Evolutionary conservation across 2,329 filamentous ascomycete genomes (phyloP), one percentile per base, ranked within the genome.

Genomic region (Hypoxylon sp.): DNA sequence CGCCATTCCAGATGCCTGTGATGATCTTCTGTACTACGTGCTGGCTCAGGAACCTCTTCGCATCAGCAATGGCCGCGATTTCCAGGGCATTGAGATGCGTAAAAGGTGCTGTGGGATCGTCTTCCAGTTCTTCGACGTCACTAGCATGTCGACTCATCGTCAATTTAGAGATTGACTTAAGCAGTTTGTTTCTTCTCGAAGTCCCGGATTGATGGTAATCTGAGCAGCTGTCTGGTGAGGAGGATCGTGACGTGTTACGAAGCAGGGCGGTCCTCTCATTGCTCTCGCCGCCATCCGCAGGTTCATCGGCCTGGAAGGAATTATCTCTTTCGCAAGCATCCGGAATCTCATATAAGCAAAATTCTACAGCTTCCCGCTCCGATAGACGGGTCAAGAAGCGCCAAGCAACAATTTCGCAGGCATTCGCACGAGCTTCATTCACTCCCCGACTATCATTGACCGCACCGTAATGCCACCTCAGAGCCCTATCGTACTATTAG

Each of bases 321-420:
- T 73, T 61, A 6, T 69, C 70, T 12, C 63, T 67, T 4, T 74
- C 66, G 19, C 76, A 74, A 7, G 73, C 70, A 55, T 81, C 81
- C 1, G 90, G 89, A 46, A 94, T 86, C 76, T 94, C 91, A 70
- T 90, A 90, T 32, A 94, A 85, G 59, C 92, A 90, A 72, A 85
- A 92, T 59, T 93, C 88, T 25, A 95, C 89, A 7, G 89, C 89
- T 72, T 94, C 91, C 23, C 88, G 82, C 74, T 93, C 90, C 1
- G 89, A 90, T 30, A 94, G 81, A 58, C 88, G 88, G 14, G 88
- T 88, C 34, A 94, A 81, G 71, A 93, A 93, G 39, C 91, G 87
- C 90, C 91, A 94, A 37, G 92, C 92, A 12, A 93, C 90, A 66
- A 93, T 91, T 80, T 95, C 92, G 74, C 91, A 94, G 27, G 90